Evolutionary conservation across 139 green algal species (phyloP).

Genomic region (Microglena sp.): DNA sequence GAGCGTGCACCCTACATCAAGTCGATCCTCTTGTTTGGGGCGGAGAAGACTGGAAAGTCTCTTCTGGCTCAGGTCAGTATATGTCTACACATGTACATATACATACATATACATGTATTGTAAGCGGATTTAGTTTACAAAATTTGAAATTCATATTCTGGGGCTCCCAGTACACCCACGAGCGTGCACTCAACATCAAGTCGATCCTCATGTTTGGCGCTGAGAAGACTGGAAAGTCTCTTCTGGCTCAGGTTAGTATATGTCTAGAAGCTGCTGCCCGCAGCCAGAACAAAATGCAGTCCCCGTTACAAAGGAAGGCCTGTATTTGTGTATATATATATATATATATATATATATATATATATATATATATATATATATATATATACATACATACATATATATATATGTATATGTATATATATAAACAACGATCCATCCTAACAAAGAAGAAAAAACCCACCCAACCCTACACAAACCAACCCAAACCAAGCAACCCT

Average conservation of each 20-base stretch:
- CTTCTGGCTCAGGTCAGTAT: slow-evolving; percentile 55
- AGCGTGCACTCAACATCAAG: slow-evolving; percentile 42
- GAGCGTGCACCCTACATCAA: slow-evolving; percentile 44
- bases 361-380: background rate
- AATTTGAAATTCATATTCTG: too few relatives aligned
- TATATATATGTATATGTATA: background rate
- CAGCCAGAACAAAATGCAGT: too few relatives aligned
- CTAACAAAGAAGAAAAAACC: too few relatives aligned
- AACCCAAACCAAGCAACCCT: background rate
- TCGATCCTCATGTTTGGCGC: slow-evolving; percentile 75
- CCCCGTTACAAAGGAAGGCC: too few relatives aligned
- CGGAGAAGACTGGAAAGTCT: slow-evolving; percentile 70
- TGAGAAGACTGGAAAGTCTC: slow-evolving; percentile 69
- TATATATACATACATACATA: background rate
- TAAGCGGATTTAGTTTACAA: too few relatives aligned
- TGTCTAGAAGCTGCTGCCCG: too few relatives aligned
- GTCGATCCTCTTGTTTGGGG: slow-evolving; percentile 75
- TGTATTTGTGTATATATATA: too few relatives aligned
- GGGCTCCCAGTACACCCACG: slow-evolving; percentile 49
- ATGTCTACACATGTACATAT: background rate
- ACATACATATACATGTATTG: too few relatives aligned
- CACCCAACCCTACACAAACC: background rate
- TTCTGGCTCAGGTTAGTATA: slow-evolving; percentile 58
- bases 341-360: background rate
- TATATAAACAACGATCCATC: background rate